phyloP scores from a whole-genome alignment of 768 basidiomycete species.

The Leccinellum luteum region DNA sequence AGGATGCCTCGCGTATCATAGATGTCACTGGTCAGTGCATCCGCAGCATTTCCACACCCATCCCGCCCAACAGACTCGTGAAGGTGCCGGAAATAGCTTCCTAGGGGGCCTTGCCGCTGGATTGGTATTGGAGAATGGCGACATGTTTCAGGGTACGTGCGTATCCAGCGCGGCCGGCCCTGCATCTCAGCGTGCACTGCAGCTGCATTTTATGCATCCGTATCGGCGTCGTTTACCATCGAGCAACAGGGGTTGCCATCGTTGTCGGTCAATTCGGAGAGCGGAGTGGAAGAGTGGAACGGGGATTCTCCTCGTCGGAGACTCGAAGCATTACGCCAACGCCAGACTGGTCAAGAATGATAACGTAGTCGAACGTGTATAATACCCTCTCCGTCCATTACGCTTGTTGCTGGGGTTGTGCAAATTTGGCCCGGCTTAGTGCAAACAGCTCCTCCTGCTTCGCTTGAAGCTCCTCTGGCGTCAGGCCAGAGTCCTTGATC shows the following conservation, averaged over 20 bases:
- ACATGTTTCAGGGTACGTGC: conserved; percentile 64
- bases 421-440: conserved; percentile 79
- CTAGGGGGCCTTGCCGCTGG: conserved; percentile 83
- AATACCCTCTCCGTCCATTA: conserved; percentile 16
- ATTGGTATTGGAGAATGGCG: conserved; percentile 48
- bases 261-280: conserved; percentile 33
- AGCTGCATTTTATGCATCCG: conserved; percentile 73
- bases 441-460: conserved; percentile 93
- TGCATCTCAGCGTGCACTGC: conserved; percentile 17
- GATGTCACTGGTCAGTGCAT: conserved; percentile 73
- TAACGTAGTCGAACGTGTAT: conserved; percentile 30
- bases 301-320: conserved; percentile 59
- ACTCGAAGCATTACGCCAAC: conserved; percentile 49
- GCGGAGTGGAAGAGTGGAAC: conserved; percentile 58
- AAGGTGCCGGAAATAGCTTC: conserved; percentile 91
- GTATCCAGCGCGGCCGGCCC: conserved; percentile 2
- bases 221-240: conserved; percentile 80
- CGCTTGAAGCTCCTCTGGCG: conserved; percentile 84
- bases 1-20: conserved; percentile 49
- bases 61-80: not conserved
- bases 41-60: not conserved
- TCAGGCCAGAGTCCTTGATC: conserved; percentile 82
- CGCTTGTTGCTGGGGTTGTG: conserved; percentile 50
- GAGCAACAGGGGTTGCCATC: conserved; percentile 78
- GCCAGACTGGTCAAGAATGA: conserved; percentile 34